Base-by-base conservation (phyloP, 2,329 filamentous ascomycete species). In the Cytospora mali region DNA sequence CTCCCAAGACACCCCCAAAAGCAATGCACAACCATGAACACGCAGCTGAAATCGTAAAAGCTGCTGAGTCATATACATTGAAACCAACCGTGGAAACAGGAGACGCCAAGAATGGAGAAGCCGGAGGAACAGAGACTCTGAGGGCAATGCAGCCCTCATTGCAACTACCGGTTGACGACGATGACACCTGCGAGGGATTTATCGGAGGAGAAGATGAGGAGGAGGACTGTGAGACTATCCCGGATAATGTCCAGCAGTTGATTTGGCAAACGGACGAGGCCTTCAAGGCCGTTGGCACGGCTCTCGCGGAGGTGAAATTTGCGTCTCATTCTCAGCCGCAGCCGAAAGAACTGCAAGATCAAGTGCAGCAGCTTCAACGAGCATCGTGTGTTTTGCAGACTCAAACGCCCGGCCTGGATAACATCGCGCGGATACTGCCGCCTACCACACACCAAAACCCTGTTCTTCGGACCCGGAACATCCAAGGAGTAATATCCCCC, bases 261-360 rank as follows among this genome's bases (percentile, higher is more conserved):
- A 80, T 82, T 53, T 73, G 74, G 64, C 77, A 84, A 68, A 78
- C 81, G 4, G 81, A 84, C 64, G 75, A 80, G 62, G 80, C 81
- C 29, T 84, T 84, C 71, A 75, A 77, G 69, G 75, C 77, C 14
- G 76, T 81, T 27, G 78, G 75, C 3, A 73, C 70, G 56, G 76
- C 76, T 21, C 70, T 83, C 46, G 73, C 72, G 39, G 74, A 80
- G 58, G 74, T 75, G 21, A 72, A 72, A 62, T 63, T 71, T 23
- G 63, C 69, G 21, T 69, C 71, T n/a, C 70, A 68, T n/a, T 64
- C 51, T 6, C 58, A 48, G 11, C 57, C 28, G 28, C 61, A 55
- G 27, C 59, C 58, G 28, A 57, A 31, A 31, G 53, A 65, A 52
- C 16, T 56, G 27, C 53, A 52, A 46, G 21, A 27, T 28, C 46